phyloP scores from a whole-genome alignment of 192 early-diverging fungal species.

The Backusella tarrabulga region DNA sequence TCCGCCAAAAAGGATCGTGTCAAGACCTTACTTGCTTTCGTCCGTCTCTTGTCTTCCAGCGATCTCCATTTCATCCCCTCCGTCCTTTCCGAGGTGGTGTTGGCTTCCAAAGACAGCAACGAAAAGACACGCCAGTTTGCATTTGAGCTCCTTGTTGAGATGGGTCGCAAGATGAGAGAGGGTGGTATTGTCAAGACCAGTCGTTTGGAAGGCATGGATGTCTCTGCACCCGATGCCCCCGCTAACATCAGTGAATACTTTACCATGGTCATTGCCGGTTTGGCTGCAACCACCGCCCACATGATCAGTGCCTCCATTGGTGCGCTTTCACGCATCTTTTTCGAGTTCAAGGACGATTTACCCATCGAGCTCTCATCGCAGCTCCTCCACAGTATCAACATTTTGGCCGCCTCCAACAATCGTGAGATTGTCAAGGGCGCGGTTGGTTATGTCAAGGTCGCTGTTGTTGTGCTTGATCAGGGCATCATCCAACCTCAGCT shows the following conservation, averaged over 20 bases:
- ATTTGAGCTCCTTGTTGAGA: constrained; percentile 81
- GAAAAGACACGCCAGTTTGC: constrained; percentile 83
- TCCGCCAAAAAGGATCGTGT: constrained; percentile 86
- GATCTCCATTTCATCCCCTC: constrained; percentile 87
- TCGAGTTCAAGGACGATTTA: constrained; percentile 85
- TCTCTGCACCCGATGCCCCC: constrained; percentile 37
- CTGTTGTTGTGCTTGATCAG: constrained; percentile 72
- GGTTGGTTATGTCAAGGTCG: constrained; percentile 93
- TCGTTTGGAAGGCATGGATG: constrained; percentile 33
- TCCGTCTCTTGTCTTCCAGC: constrained; percentile 58
- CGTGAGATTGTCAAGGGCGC: constrained; percentile 90
- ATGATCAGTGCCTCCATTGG: constrained; percentile 94
- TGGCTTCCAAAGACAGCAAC: constrained; percentile 90
- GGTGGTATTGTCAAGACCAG: constrained; percentile 53
- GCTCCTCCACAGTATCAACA: constrained; percentile 76
- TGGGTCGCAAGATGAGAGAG: constrained; percentile 88
- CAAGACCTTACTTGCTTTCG: constrained; percentile 60
- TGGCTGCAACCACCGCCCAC: constrained; percentile 85
- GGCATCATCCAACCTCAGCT: constrained; percentile 72
- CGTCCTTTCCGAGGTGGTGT: constrained; percentile 87
- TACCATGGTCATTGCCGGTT: constrained; percentile 91
- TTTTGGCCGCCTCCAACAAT: constrained; percentile 78
- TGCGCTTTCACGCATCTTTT: constrained; percentile 80
- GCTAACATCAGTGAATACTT: constrained; percentile 81
- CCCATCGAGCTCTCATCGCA: constrained; percentile 62